phyloP scores from a whole-genome alignment of 2,329 filamentous ascomycete genomes.

The Sporothrix globosa region DNA sequence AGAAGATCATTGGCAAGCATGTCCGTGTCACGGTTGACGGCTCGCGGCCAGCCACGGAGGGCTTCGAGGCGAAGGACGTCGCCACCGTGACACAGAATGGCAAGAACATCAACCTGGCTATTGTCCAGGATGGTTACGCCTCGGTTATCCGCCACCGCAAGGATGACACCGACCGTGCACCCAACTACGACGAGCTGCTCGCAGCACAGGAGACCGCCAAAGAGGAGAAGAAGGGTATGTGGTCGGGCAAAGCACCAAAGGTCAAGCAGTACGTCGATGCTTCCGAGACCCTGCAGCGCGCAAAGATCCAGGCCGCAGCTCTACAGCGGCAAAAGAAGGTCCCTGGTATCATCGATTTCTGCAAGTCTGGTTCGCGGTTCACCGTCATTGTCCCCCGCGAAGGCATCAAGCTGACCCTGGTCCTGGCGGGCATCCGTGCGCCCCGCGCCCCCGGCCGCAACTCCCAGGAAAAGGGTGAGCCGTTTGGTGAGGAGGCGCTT shows the following conservation, averaged over 20 bases:
- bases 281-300: constrained; percentile 90
- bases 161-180: constrained; percentile 90
- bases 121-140: constrained; percentile 92
- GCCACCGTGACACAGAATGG: constrained; percentile 81
- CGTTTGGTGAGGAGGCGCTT: constrained; percentile 91
- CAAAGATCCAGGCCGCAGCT: constrained; percentile 87
- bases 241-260: constrained; percentile 86
- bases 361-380: constrained; percentile 95
- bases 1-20: constrained; percentile 93
- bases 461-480: constrained; percentile 79
- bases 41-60: constrained; percentile 83
- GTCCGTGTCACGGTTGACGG: constrained; percentile 88
- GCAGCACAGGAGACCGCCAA: constrained; percentile 81
- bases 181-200: constrained; percentile 89
- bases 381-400: constrained; percentile 90
- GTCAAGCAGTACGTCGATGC: constrained; percentile 80
- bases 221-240: constrained; percentile 89
- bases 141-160: constrained; percentile 94
- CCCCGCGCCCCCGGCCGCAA: constrained; percentile 80
- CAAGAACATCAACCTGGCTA: constrained; percentile 80
- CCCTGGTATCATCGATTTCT: constrained; percentile 92
- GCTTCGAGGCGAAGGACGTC: constrained; percentile 92
- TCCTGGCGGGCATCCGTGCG: constrained; percentile 88
- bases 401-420: constrained; percentile 90
- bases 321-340: constrained; percentile 90